Conservation (phyloP, 169 alveolate species). For the Theileria luwenshuni region DNA sequence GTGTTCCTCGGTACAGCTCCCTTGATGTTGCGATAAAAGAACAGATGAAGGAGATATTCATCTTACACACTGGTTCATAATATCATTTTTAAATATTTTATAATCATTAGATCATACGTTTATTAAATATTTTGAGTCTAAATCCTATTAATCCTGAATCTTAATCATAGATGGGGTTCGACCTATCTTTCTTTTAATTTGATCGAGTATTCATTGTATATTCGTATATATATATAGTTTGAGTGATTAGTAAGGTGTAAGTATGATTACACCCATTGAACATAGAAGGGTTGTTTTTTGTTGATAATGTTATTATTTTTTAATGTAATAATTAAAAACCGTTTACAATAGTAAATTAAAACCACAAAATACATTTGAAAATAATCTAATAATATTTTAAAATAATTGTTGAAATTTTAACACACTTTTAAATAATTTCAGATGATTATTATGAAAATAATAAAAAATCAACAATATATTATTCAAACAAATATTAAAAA, state of each 20-base stretch:
- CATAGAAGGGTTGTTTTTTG: no score
- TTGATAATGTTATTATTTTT: no score
- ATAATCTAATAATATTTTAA: no score
- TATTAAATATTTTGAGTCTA: not conserved
- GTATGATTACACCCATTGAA: no score
- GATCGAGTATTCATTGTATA: not conserved
- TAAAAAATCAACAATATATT: not conserved
- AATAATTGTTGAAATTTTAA: not conserved
- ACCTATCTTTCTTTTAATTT: not conserved
- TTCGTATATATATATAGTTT: no score
- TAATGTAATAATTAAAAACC: no score
- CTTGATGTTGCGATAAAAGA: not conserved
- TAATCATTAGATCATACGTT: not conserved
- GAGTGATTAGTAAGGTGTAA: no score
- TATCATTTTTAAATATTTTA: conserved; percentile 13
- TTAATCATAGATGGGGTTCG: not conserved
- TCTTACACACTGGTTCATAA: conserved; percentile 18
- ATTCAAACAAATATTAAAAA: not conserved
- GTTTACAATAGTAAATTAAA: no score
- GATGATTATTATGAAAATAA: not conserved
- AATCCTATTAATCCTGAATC: not conserved
- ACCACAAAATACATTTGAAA: no score
- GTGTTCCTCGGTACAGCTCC: not conserved
- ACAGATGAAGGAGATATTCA: conserved; percentile 22
- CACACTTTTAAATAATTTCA: not conserved